Percentiles rank a stretch among this genome's conserved stretches.
phyloP scores from a whole-genome alignment of 2,329 filamentous ascomycete genomes.

The Colletotrichum melonis region DNA sequence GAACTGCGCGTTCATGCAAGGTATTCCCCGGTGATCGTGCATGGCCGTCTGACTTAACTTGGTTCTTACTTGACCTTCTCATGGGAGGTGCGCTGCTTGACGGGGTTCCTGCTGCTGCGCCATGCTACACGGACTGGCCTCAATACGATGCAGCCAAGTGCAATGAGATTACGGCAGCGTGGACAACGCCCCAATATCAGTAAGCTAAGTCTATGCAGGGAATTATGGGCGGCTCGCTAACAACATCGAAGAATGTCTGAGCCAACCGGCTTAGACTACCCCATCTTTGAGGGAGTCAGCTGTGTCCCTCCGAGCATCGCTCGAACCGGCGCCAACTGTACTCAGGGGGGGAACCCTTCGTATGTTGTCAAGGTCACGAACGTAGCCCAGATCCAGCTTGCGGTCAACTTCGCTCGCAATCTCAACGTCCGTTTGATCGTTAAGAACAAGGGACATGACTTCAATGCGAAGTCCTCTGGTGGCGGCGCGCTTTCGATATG shows the following conservation, averaged over 20 bases:
- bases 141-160: slow-evolving; percentile 50
- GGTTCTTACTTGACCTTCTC: slow-evolving; percentile 17
- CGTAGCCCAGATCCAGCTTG: slow-evolving; percentile 35
- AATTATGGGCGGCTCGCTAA: slow-evolving; percentile 43
- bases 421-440: slow-evolving; percentile 53
- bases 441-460: slow-evolving; percentile 38
- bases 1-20: slow-evolving; percentile 25
- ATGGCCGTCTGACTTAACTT: slow-evolving; percentile 21
- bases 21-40: slow-evolving; percentile 15
- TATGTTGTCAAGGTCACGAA: slow-evolving; percentile 42
- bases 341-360: slow-evolving; percentile 37
- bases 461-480: slow-evolving; percentile 16
- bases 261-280: slow-evolving; percentile 65
- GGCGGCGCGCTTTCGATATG: slow-evolving; percentile 8
- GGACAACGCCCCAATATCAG: slow-evolving; percentile 39
- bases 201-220: slow-evolving; percentile 57
- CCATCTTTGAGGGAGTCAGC: slow-evolving; percentile 59
- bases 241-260: neutral
- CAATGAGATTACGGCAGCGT: slow-evolving; percentile 43
- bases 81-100: slow-evolving; percentile 19
- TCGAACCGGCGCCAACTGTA: slow-evolving; percentile 32
- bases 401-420: slow-evolving; percentile 32
- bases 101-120: slow-evolving; percentile 43
- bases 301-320: slow-evolving; percentile 36
- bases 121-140: slow-evolving; percentile 50